phyloP scores from a whole-genome alignment of 2,329 filamentous ascomycete species.

The Sporothrix phasma region DNA sequence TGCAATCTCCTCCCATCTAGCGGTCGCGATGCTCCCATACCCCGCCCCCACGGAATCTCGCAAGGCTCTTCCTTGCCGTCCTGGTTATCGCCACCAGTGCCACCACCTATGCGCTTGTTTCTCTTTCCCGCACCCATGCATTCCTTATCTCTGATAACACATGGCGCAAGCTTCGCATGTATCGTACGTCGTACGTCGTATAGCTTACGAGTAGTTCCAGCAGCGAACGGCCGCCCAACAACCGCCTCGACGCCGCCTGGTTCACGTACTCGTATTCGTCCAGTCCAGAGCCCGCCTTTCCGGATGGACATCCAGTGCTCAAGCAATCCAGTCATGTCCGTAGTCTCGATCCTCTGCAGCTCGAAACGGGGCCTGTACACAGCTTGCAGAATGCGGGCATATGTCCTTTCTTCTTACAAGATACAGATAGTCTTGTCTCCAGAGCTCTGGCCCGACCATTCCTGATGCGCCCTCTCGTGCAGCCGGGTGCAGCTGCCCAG shows the following conservation, averaged over 20 bases:
- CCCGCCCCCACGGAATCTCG: background rate
- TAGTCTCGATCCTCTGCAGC: background rate
- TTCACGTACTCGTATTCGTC: background rate
- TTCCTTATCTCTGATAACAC: slow-evolving; percentile 3
- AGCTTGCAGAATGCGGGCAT: background rate
- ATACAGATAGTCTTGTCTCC: background rate
- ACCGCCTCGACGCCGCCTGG: too few relatives aligned
- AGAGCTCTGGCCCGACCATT: background rate
- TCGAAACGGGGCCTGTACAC: background rate
- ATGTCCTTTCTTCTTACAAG: background rate
- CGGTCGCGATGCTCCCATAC: background rate
- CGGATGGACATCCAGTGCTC: background rate
- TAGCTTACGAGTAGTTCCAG: too few relatives aligned
- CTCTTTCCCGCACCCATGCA: background rate
- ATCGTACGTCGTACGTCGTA: too few relatives aligned
- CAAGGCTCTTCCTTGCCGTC: background rate
- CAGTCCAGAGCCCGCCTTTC: background rate
- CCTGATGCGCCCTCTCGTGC: background rate
- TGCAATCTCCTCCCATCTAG: background rate
- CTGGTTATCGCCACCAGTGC: background rate
- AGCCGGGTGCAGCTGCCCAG: background rate
- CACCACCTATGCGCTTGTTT: slow-evolving; percentile 1
- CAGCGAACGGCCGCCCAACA: background rate
- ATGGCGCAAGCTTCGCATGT: background rate
- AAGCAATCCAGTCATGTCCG: background rate